Evolutionary conservation across 345 rosid genomes (phyloP).

Genomic region (Streptanthus diversifolius): DNA sequence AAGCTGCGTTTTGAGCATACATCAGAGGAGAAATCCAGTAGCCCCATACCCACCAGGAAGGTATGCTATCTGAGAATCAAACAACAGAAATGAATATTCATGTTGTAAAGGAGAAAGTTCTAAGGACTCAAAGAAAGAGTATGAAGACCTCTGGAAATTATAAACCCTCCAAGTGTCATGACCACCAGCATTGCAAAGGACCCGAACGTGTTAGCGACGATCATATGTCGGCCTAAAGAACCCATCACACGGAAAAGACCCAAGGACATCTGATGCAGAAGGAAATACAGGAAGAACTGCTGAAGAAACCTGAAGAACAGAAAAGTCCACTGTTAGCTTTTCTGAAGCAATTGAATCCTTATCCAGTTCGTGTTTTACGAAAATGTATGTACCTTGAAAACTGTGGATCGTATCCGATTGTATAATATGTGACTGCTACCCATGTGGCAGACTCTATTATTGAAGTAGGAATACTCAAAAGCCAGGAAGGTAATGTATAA

Average conservation of each 20-base stretch:
- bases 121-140: background rate
- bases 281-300: conserved; percentile 80
- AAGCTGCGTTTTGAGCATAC: conserved; percentile 96
- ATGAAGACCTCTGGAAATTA: conserved; percentile 76
- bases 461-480: conserved; percentile 81
- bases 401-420: conserved; percentile 86
- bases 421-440: conserved; percentile 87
- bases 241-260: conserved; percentile 96
- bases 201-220: conserved; percentile 95
- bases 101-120: background rate
- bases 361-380: background rate
- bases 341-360: background rate
- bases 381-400: conserved; percentile 49
- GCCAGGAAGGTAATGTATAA: conserved; percentile 90
- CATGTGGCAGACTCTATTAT: conserved; percentile 87
- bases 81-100: conserved; percentile 18
- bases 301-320: conserved; percentile 65
- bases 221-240: conserved; percentile 92
- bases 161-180: conserved; percentile 96
- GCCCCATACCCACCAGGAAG: conserved; percentile 99
- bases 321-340: conserved; percentile 23
- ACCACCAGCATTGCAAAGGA: conserved; percentile 97
- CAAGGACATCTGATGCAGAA: conserved; percentile 91
- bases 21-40: conserved; percentile 94
- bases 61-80: conserved; percentile 70